Evolutionary conservation across 1,139 yeast genomes (phyloP).

Genomic region (Hyphopichia khmerensis): DNA sequence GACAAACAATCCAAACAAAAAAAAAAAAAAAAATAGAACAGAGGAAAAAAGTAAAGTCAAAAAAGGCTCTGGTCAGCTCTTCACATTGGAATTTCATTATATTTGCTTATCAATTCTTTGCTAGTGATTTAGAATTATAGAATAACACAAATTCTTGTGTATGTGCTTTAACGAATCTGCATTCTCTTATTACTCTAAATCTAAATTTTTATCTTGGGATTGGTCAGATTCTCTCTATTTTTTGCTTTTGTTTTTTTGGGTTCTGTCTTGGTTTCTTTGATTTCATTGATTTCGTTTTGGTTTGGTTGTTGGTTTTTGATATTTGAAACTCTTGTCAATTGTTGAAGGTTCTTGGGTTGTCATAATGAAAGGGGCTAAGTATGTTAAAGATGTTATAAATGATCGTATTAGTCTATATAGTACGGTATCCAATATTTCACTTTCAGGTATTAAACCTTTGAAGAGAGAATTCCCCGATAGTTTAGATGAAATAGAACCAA

Average conservation of each 20-base stretch:
- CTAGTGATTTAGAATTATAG: too few relatives aligned
- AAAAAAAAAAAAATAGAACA: too few relatives aligned
- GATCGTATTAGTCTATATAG: conserved; percentile 33
- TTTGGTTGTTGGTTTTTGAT: too few relatives aligned
- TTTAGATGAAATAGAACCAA: conserved; percentile 17
- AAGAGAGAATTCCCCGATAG: conserved; percentile 19
- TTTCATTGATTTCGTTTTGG: too few relatives aligned
- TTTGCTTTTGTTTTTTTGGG: too few relatives aligned
- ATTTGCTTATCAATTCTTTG: not conserved
- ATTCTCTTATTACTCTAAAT: too few relatives aligned
- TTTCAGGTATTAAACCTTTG: conserved; percentile 29
- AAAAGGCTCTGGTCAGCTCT: conserved; percentile 2
- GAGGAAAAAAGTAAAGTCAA: not conserved
- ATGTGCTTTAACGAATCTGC: too few relatives aligned
- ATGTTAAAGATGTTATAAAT: conserved; percentile 30
- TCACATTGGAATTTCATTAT: too few relatives aligned
- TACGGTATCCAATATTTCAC: conserved; percentile 22
- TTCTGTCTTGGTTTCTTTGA: not conserved
- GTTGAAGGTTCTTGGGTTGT: too few relatives aligned
- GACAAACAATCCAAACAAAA: not conserved
- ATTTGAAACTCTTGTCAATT: too few relatives aligned
- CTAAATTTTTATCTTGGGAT: too few relatives aligned
- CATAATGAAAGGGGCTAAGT: conserved; percentile 19
- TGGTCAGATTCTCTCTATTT: not conserved
- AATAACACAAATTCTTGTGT: too few relatives aligned